Evolutionary conservation across 805 yeast species (phyloP), one percentile per base, ranked within the genome.

Genomic region (Spathaspora arborariae): DNA sequence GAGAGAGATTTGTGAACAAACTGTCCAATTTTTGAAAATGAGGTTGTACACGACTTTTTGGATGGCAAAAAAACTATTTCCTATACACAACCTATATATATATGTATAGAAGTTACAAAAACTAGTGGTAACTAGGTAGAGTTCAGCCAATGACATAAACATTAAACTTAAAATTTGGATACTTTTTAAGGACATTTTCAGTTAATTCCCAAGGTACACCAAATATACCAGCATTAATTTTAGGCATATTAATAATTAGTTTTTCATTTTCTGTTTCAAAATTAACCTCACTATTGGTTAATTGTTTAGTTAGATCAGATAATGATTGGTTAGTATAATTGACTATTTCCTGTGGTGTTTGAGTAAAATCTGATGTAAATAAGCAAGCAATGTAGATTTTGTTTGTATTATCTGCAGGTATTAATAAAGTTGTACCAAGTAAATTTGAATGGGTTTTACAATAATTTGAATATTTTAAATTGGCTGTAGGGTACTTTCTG

Each of bases 211-310:
- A 88, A 0, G 95, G 94, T 6, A 86, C 90, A 1, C 76, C 76
- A 61, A 88, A 88, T 2, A 88, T 78, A 0, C 96, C 96, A 24
- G 92, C 78, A 55, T 88, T 88, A 53, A 88, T 88, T 60, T 76
- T 75, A 19, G 96, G 96, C 85, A 88, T 79, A 51, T 74, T 74
- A 2, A 87, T 57, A 0, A 62, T 59, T 13, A 59, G 51, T 2
- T 59, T 49, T 9, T 49, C 51, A n/a, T 48, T 49, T 3, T 39
- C 37, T 16, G 51, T 52, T n/a, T 45, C 39, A 22, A 22, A 39
- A 35, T 39, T 47, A 4, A 20, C 21, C 7, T 15, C 35, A 24
- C 22, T 36, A 7, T 45, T 42, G 3, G 47, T 41, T 34, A 78
- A 46, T 53, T 80, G 80, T 1, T 34, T 40, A 16, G 58, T 54